A percentile compares a stretch with the other conserved stretches of the same genome.
These are phyloP conservation scores for Ascobolus immersus DNA, from an alignment of 495 filamentous ascomycete species.

Conservation along the genomic window DNA sequence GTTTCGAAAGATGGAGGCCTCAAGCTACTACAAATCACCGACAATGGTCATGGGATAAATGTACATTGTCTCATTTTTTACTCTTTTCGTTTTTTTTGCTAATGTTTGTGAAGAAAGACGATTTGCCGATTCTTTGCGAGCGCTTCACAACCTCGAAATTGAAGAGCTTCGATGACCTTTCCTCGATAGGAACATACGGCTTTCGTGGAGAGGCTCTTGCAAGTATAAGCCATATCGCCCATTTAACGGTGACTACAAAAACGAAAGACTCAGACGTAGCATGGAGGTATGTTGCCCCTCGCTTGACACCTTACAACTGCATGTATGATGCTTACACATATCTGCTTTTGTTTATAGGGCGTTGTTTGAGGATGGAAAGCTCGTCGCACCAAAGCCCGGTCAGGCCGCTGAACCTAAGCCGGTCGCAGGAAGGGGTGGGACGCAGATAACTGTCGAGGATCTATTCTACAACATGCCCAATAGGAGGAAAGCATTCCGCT, in stretches of 20 bases:
- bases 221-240: conserved; percentile 96
- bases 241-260: conserved; percentile 82
- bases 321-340: too few relatives aligned
- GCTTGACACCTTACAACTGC: too few relatives aligned
- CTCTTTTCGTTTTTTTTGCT: not conserved
- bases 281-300: conserved; percentile 31
- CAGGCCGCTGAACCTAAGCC: conserved; percentile 72
- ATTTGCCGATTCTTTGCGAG: conserved; percentile 82
- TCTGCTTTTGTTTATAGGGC: conserved; percentile 23
- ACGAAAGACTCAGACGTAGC: conserved; percentile 74
- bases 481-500: conserved; percentile 69
- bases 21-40: conserved; percentile 88
- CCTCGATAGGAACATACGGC: conserved; percentile 79
- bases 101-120: conserved; percentile 27
- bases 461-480: conserved; percentile 91
- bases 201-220: conserved; percentile 93
- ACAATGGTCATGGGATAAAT: conserved; percentile 92
- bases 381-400: conserved; percentile 73
- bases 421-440: conserved; percentile 73
- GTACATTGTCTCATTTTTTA: conserved; percentile 24
- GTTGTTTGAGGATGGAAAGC: conserved; percentile 59
- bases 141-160: conserved; percentile 94
- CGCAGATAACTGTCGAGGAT: conserved; percentile 92
- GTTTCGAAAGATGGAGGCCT: conserved; percentile 90
- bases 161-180: conserved; percentile 81